phyloP scores from a whole-genome alignment of 1,284 basidiomycete genomes.

The Mixia osmundae region DNA sequence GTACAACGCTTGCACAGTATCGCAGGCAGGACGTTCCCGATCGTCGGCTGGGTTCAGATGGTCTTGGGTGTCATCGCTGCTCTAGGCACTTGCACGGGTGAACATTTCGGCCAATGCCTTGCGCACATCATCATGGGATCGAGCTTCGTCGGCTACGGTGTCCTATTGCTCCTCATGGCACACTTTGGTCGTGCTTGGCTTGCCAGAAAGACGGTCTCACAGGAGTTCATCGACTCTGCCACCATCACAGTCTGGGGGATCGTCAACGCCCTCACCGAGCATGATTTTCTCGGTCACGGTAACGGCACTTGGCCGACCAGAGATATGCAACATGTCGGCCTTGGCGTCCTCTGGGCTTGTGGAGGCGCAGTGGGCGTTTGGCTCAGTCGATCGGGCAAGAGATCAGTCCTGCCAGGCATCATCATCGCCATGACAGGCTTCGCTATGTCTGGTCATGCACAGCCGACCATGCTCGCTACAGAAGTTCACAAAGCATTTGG shows the following conservation, averaged over 20 bases:
- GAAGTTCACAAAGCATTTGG: conserved; percentile 29
- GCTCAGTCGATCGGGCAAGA: conserved; percentile 56
- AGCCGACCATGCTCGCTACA: conserved; percentile 59
- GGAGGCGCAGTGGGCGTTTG: conserved; percentile 74
- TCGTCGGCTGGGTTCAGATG: conserved; percentile 66
- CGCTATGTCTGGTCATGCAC: conserved; percentile 80
- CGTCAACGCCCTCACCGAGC: conserved; percentile 6
- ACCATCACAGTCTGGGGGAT: conserved; percentile 31
- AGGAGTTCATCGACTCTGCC: conserved; percentile 78
- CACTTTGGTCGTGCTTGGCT: conserved; percentile 67
- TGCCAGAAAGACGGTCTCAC: conserved; percentile 28
- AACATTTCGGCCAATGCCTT: conserved; percentile 26
- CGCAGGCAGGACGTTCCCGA: conserved; percentile 61
- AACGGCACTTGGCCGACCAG: conserved; percentile 11
- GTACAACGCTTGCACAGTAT: conserved; percentile 55
- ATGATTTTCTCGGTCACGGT: conserved; percentile 12
- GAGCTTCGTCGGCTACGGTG: conserved; percentile 47
- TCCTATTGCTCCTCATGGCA: conserved; percentile 58
- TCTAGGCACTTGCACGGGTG: conserved; percentile 29
- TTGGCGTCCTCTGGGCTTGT: conserved; percentile 43
- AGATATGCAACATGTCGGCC: conserved; percentile 15
- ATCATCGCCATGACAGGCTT: conserved; percentile 65
- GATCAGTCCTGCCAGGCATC: conserved; percentile 56
- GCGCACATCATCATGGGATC: conserved; percentile 73
- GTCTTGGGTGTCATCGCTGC: conserved; percentile 24